Conservation (phyloP, 805 yeast species). For the Kodamaea lidongshanica region DNA sequence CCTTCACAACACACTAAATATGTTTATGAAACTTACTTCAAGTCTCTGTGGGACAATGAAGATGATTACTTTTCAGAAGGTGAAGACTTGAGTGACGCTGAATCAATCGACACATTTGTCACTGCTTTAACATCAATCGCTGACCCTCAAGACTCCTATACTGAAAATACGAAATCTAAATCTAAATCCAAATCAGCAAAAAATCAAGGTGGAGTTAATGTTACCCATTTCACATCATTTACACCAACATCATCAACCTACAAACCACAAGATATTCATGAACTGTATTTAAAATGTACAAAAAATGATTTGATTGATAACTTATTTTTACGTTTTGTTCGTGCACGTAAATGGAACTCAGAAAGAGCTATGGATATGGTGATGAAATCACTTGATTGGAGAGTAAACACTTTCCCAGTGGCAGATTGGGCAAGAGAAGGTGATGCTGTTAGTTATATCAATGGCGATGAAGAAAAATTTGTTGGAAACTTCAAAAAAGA, state of each 20-base stretch:
- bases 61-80: slow-evolving; percentile 14
- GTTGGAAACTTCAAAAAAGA: slow-evolving; percentile 54
- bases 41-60: slow-evolving; percentile 10
- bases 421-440: slow-evolving; percentile 63
- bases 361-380: slow-evolving; percentile 66
- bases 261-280: slow-evolving; percentile 45
- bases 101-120: slow-evolving; percentile 27
- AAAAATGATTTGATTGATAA: slow-evolving; percentile 83
- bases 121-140: slow-evolving; percentile 26
- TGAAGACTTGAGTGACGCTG: slow-evolving; percentile 16
- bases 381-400: slow-evolving; percentile 70
- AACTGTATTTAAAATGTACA: slow-evolving; percentile 50
- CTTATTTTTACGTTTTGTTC: slow-evolving; percentile 61
- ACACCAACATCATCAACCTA: slow-evolving; percentile 43
- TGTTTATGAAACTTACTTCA: slow-evolving; percentile 18
- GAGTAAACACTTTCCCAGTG: slow-evolving; percentile 52
- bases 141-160: slow-evolving; percentile 12
- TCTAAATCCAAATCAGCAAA: not conserved
- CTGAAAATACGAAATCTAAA: slow-evolving; percentile 1
- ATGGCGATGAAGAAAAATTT: slow-evolving; percentile 38
- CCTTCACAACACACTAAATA: slow-evolving; percentile 18
- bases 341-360: slow-evolving; percentile 84
- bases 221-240: slow-evolving; percentile 1
- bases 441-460: slow-evolving; percentile 54
- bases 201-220: not conserved